Evolutionary conservation across 768 basidiomycete genomes (phyloP).

Genomic region (Pleurotus sapidus): DNA sequence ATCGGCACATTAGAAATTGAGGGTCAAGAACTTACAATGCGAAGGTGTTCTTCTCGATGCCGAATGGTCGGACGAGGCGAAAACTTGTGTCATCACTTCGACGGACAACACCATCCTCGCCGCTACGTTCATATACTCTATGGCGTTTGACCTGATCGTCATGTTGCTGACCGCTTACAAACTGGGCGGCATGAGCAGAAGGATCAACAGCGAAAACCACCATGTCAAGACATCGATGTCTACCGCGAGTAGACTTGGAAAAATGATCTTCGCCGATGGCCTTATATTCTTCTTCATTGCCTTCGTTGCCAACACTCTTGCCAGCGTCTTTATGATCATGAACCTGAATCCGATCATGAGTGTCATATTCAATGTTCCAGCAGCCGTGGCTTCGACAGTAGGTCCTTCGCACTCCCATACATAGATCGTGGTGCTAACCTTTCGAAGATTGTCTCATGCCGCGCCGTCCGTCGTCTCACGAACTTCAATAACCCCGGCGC

Average conservation of each 20-base stretch:
- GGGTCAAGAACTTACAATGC: too few relatives aligned
- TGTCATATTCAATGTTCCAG: constrained; percentile 71
- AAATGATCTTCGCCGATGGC: constrained; percentile 72
- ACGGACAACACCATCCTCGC: constrained; percentile 65
- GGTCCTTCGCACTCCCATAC: constrained; percentile 15
- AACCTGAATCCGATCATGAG: constrained; percentile 70
- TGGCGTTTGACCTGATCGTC: constrained; percentile 68
- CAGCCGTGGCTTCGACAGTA: constrained; percentile 65
- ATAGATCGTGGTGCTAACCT: too few relatives aligned
- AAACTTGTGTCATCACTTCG: constrained; percentile 50
- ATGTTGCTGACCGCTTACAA: constrained; percentile 60
- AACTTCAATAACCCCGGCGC: constrained; percentile 21
- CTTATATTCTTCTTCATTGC: constrained; percentile 76
- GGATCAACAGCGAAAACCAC: constrained; percentile 4
- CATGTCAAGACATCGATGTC: constrained; percentile 13
- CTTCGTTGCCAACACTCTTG: constrained; percentile 43
- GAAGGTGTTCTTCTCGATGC: constrained; percentile 59
- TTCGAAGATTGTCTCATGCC: constrained; percentile 24
- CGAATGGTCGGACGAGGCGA: constrained; percentile 39
- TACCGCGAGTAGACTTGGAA: constrained; percentile 45
- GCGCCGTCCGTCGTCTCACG: constrained; percentile 38
- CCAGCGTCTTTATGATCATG: constrained; percentile 64
- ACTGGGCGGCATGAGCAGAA: constrained; percentile 30
- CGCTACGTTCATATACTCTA: constrained; percentile 73
- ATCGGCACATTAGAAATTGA: not conserved